Percentiles rank a stretch among this genome's conserved stretches.
These are phyloP conservation scores for Sarcodon aspratus DNA, from an alignment of 768 basidiomycete genomes.

Conservation along the genomic window DNA sequence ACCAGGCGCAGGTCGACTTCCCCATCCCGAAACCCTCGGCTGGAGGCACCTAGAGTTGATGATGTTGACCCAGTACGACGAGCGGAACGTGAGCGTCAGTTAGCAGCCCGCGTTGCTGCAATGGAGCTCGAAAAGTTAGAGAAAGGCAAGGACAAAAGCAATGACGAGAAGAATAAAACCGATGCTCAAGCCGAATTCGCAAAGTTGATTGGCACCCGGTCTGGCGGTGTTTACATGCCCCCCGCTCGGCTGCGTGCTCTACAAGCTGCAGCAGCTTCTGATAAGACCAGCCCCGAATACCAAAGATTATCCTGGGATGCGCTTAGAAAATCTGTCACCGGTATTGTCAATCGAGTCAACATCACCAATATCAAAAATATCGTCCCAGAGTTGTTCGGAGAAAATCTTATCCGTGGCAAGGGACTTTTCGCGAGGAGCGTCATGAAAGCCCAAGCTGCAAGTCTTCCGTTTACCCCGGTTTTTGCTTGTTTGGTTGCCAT, in stretches of 20 bases:
- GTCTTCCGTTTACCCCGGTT: slow-evolving; percentile 95
- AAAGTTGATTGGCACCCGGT: slow-evolving; percentile 69
- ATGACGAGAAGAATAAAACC: slow-evolving; percentile 23
- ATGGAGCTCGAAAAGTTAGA: slow-evolving; percentile 52
- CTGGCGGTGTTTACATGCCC: slow-evolving; percentile 95
- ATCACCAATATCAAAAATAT: slow-evolving; percentile 92
- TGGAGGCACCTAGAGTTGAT: slow-evolving; percentile 33
- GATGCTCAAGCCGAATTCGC: slow-evolving; percentile 84
- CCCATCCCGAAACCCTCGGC: slow-evolving; percentile 16
- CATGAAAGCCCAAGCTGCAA: slow-evolving; percentile 97
- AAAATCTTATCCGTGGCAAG: slow-evolving; percentile 88
- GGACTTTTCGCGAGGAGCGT: slow-evolving; percentile 89
- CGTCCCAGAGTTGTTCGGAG: slow-evolving; percentile 82
- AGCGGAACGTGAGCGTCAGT: slow-evolving; percentile 69
- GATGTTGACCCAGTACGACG: slow-evolving; percentile 74
- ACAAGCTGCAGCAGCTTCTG: slow-evolving; percentile 69
- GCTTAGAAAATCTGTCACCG: slow-evolving; percentile 91
- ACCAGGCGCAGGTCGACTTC: slow-evolving; percentile 32
- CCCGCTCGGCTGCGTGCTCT: slow-evolving; percentile 88
- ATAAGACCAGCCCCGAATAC: slow-evolving; percentile 82
- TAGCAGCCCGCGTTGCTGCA: slow-evolving; percentile 59
- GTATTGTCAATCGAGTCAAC: slow-evolving; percentile 99
- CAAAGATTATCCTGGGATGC: slow-evolving; percentile 98
- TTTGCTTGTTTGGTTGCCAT: slow-evolving; percentile 92
- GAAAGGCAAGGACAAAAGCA: slow-evolving; percentile 37